Conservation (phyloP, 164 flowering plant genomes). For the Amborella trichopoda region DNA sequence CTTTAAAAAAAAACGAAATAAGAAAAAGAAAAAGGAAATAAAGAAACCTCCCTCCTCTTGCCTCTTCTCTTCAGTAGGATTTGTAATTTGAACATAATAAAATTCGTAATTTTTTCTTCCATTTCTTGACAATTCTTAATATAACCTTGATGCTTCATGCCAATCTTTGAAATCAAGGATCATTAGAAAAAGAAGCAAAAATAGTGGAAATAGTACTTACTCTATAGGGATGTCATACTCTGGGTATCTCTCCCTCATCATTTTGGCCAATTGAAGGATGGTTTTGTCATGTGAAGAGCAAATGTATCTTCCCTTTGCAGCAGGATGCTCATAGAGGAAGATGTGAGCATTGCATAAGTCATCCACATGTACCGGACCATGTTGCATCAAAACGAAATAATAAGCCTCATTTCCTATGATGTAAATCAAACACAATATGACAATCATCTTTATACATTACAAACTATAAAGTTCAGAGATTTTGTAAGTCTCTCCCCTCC, state of each 20-base stretch:
- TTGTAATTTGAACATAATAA: too few relatives aligned
- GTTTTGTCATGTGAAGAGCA: constrained; percentile 9
- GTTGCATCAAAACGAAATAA: constrained; percentile 55
- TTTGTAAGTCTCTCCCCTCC: too few relatives aligned
- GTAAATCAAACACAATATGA: too few relatives aligned
- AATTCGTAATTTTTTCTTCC: too few relatives aligned
- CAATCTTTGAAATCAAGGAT: too few relatives aligned
- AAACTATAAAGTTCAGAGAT: background rate
- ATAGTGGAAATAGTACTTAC: constrained; percentile 32
- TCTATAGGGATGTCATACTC: constrained; percentile 25
- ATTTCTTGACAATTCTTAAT: too few relatives aligned
- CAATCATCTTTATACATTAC: background rate
- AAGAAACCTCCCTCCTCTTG: too few relatives aligned
- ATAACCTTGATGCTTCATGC: too few relatives aligned
- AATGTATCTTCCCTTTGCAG: constrained; percentile 14
- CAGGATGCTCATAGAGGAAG: constrained; percentile 10
- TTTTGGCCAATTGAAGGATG: constrained; percentile 7
- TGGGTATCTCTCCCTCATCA: constrained; percentile 27
- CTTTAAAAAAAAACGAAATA: too few relatives aligned
- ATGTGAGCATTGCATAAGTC: constrained; percentile 13
- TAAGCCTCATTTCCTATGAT: constrained; percentile 69
- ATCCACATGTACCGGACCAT: constrained; percentile 32
- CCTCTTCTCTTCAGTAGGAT: too few relatives aligned
- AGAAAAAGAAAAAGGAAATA: too few relatives aligned
- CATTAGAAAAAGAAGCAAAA: too few relatives aligned